These are phyloP conservation scores for Ustilago loliicola DNA, from an alignment of 1,284 basidiomycete genomes.

Conservation along the genomic window DNA sequence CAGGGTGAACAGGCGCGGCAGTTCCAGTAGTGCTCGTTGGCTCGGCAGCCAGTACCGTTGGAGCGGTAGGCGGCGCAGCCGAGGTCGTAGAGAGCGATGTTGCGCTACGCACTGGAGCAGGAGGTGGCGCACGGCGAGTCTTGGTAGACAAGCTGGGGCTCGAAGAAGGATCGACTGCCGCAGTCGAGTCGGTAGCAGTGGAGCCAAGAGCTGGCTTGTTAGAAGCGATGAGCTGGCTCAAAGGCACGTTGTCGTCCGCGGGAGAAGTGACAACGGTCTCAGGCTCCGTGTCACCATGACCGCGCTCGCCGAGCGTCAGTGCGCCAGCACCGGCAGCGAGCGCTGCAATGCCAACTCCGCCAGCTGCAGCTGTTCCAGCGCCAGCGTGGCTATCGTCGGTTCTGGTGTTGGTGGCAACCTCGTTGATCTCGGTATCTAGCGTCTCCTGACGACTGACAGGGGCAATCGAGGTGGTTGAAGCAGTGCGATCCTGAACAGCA, in stretches of 20 bases:
- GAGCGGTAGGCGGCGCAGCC: slow-evolving; percentile 21
- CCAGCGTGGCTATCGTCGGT: slow-evolving; percentile 15
- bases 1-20: slow-evolving; percentile 22
- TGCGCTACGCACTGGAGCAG: slow-evolving; percentile 53
- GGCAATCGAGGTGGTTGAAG: slow-evolving; percentile 45
- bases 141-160: slow-evolving; percentile 54
- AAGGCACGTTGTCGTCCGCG: slow-evolving; percentile 48
- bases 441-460: slow-evolving; percentile 45
- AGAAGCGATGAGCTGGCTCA: slow-evolving; percentile 43
- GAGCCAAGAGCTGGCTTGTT: slow-evolving; percentile 9
- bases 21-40: slow-evolving; percentile 13
- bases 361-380: slow-evolving; percentile 35
- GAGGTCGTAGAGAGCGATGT: slow-evolving; percentile 38
- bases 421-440: slow-evolving; percentile 13
- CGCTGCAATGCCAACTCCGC: slow-evolving; percentile 33
- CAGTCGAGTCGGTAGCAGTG: slow-evolving; percentile 9
- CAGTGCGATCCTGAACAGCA: slow-evolving; percentile 31
- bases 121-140: slow-evolving; percentile 62
- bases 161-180: slow-evolving; percentile 10
- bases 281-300: slow-evolving; percentile 23
- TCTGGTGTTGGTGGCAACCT: slow-evolving; percentile 5
- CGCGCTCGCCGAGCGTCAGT: slow-evolving; percentile 39
- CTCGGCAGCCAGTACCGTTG: slow-evolving; percentile 27
- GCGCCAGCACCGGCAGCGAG: slow-evolving; percentile 42
- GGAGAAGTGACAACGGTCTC: slow-evolving; percentile 24